Percentiles rank a stretch among this genome's conserved stretches.
phyloP scores from a whole-genome alignment of 1,284 basidiomycete genomes.

The Ustilago nuda region DNA sequence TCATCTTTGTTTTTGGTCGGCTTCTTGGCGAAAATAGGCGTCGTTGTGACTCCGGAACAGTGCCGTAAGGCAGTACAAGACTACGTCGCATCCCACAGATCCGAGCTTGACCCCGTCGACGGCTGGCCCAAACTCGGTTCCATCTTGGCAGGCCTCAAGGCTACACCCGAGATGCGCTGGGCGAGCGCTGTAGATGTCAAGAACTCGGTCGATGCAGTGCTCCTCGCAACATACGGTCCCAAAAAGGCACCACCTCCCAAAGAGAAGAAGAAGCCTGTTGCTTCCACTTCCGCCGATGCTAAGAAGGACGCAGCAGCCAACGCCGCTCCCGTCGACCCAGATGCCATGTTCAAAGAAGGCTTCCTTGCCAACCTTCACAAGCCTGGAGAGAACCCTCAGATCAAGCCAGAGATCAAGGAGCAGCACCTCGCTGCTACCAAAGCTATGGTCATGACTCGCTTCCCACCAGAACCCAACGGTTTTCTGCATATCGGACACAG shows the following conservation, averaged over 20 bases:
- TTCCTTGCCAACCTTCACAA: constrained; percentile 94
- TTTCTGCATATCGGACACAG: constrained; percentile 95
- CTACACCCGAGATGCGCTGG: constrained; percentile 75
- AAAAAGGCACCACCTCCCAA: constrained; percentile 71
- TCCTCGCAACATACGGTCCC: constrained; percentile 81
- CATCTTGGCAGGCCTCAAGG: constrained; percentile 63
- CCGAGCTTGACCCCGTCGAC: constrained; percentile 70
- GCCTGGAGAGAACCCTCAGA: constrained; percentile 93
- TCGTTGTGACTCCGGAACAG: constrained; percentile 80
- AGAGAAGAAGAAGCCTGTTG: constrained; percentile 71
- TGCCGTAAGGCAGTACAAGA: constrained; percentile 76
- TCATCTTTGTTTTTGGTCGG: not conserved
- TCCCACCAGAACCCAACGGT: constrained; percentile 98
- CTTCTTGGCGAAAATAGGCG: constrained; percentile 73
- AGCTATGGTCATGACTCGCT: constrained; percentile 91
- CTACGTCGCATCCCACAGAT: constrained; percentile 73
- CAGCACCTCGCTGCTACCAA: constrained; percentile 84
- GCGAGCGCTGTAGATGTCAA: constrained; percentile 90
- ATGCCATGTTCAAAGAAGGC: constrained; percentile 90
- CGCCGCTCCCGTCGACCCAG: constrained; percentile 65
- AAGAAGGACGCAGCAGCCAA: constrained; percentile 33
- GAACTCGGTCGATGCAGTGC: constrained; percentile 82
- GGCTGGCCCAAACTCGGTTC: constrained; percentile 62
- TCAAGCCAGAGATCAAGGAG: constrained; percentile 80
- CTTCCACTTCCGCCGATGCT: constrained; percentile 31